Evolutionary conservation across 1,284 basidiomycete species (phyloP).

Genomic region (Leccinum pachyderme): DNA sequence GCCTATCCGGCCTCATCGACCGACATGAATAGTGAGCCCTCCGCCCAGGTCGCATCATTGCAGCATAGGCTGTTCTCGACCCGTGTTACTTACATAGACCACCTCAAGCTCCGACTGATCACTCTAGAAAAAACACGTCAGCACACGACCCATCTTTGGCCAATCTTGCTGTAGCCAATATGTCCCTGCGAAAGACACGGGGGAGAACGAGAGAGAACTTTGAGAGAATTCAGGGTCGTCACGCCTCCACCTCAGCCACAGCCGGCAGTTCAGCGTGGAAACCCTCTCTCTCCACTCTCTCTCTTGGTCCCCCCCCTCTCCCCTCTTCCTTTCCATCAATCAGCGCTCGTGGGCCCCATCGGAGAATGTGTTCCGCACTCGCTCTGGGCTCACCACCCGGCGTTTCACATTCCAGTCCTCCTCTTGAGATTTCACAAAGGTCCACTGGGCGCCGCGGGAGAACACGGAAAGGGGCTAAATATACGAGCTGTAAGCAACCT

Average conservation of each 20-base stretch:
- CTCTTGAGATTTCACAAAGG: neutral
- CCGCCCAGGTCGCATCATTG: conserved; percentile 31
- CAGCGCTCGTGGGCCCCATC: neutral
- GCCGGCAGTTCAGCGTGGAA: conserved; percentile 17
- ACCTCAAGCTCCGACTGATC: conserved; percentile 25
- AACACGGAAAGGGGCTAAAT: conserved; percentile 10
- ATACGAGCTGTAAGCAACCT: conserved; percentile 7
- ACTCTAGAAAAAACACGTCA: neutral
- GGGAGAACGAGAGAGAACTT: neutral
- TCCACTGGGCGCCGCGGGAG: conserved; percentile 5
- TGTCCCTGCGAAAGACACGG: neutral
- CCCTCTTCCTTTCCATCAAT: neutral
- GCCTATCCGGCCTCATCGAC: neutral
- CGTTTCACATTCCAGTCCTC: conserved; percentile 12
- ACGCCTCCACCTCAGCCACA: conserved; percentile 5
- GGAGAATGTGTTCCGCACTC: conserved; percentile 16
- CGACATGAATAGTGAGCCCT: conserved; percentile 13
- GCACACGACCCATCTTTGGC: conserved; percentile 3
- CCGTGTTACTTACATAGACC: conserved; percentile 4
- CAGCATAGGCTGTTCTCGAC: conserved; percentile 11
- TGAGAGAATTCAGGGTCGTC: conserved; percentile 25
- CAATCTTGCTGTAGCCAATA: conserved; percentile 8
- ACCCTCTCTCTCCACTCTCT: conserved; percentile 9
- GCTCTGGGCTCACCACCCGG: neutral
- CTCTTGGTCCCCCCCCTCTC: neutral